These are phyloP conservation scores for Juglanconis sp. DNA, from an alignment of 2,329 filamentous ascomycete genomes.

Conservation along the genomic window DNA sequence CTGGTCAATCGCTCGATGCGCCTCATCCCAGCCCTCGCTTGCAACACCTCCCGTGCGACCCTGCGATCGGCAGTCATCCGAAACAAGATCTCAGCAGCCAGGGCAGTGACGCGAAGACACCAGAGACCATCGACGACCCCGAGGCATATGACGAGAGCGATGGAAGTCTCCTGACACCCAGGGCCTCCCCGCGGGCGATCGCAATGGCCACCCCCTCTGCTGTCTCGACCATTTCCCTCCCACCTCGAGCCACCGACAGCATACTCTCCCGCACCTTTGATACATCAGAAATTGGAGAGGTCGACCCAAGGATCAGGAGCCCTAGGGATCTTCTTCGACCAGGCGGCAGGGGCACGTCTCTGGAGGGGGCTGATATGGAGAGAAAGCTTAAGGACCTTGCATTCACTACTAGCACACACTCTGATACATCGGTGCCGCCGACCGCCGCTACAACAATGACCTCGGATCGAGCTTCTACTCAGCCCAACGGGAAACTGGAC, in stretches of 20 bases:
- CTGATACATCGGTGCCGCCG: constrained; percentile 5
- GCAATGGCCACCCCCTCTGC: constrained; percentile 17
- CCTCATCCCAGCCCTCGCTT: constrained; percentile 13
- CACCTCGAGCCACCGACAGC: constrained; percentile 7
- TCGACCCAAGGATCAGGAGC: constrained; percentile 32
- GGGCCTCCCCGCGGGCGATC: constrained; percentile 28
- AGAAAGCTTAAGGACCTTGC: constrained; percentile 29
- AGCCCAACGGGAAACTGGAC: constrained; percentile 1
- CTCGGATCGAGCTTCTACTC: neutral
- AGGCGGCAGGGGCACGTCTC: constrained; percentile 35
- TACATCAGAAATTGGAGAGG: constrained; percentile 31
- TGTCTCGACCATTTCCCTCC: constrained; percentile 19
- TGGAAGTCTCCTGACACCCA: constrained; percentile 36
- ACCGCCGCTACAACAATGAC: neutral
- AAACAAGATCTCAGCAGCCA: constrained; percentile 11
- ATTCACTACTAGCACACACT: constrained; percentile 20
- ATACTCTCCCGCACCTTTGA: constrained; percentile 19
- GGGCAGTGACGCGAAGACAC: constrained; percentile 18
- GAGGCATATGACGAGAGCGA: constrained; percentile 27
- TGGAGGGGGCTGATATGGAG: constrained; percentile 42
- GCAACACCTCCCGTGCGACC: constrained; percentile 12
- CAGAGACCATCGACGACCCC: constrained; percentile 22
- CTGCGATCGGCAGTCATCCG: constrained; percentile 14
- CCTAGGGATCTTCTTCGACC: constrained; percentile 32
- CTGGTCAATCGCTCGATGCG: constrained; percentile 12